These are phyloP conservation scores for Candida incommunis DNA, from an alignment of 805 yeast species.

Conservation along the genomic window DNA sequence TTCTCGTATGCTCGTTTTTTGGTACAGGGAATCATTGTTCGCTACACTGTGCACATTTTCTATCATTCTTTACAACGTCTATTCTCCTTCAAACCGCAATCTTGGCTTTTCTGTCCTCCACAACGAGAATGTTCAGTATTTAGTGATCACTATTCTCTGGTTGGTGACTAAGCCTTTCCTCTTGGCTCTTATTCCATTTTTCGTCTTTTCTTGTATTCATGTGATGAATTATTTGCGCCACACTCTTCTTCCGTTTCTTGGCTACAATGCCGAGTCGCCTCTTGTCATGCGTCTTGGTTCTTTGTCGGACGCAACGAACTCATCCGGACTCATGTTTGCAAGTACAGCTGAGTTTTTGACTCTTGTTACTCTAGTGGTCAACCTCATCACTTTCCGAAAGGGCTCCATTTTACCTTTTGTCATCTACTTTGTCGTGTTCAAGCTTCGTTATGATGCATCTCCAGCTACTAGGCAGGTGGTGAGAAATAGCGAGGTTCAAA, in stretches of 20 bases:
- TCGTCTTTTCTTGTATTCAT: slow-evolving; percentile 71
- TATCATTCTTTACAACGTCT: slow-evolving; percentile 54
- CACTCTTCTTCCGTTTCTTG: slow-evolving; percentile 50
- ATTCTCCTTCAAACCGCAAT: slow-evolving; percentile 15
- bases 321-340: slow-evolving; percentile 41
- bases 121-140: slow-evolving; percentile 67
- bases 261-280: slow-evolving; percentile 19
- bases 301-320: slow-evolving; percentile 36
- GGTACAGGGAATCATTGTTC: slow-evolving; percentile 47
- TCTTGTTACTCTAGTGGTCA: slow-evolving; percentile 21
- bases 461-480: slow-evolving; percentile 55
- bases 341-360: slow-evolving; percentile 42
- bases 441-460: slow-evolving; percentile 65
- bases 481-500: slow-evolving; percentile 52
- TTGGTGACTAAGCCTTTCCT: slow-evolving; percentile 44
- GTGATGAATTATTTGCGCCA: slow-evolving; percentile 55
- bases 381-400: slow-evolving; percentile 43
- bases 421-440: slow-evolving; percentile 47
- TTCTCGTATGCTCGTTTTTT: slow-evolving; percentile 24
- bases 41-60: slow-evolving; percentile 65
- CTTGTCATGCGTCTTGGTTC: slow-evolving; percentile 22
- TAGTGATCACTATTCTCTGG: slow-evolving; percentile 41
- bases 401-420: slow-evolving; percentile 43
- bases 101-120: slow-evolving; percentile 22
- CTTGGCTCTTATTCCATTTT: slow-evolving; percentile 57